These are phyloP conservation scores for Paraleonurus japonicus DNA, from an alignment of 257 asterid genomes.

Conservation along the genomic window DNA sequence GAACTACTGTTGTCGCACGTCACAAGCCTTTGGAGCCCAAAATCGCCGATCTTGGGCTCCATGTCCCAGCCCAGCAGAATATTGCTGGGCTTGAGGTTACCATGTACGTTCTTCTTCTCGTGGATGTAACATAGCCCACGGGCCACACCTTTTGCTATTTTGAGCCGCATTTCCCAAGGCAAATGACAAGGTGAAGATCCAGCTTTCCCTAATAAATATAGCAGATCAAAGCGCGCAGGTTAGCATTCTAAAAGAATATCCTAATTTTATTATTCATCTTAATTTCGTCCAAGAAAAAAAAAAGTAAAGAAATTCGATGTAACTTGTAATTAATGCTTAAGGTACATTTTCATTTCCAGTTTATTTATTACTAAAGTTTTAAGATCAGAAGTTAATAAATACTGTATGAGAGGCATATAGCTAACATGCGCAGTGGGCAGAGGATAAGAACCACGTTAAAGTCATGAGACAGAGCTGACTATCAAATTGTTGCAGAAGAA, in stretches of 20 bases:
- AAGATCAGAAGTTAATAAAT: background rate
- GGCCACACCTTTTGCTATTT: slow-evolving; percentile 89
- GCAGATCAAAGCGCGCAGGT: slow-evolving; percentile 16
- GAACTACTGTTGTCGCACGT: slow-evolving; percentile 63
- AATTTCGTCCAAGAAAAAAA: background rate
- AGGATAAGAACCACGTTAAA: slow-evolving; percentile 16
- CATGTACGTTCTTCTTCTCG: slow-evolving; percentile 88
- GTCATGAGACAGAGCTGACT: slow-evolving; percentile 46
- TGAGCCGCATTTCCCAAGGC: slow-evolving; percentile 84
- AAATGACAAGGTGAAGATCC: slow-evolving; percentile 82
- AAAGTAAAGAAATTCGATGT: background rate
- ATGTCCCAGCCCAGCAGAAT: slow-evolving; percentile 63
- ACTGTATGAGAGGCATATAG: background rate
- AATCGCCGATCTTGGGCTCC: slow-evolving; percentile 96
- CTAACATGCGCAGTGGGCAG: slow-evolving; percentile 34
- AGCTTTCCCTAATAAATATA: slow-evolving; percentile 55
- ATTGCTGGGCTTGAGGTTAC: slow-evolving; percentile 85
- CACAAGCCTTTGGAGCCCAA: slow-evolving; percentile 85
- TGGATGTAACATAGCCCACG: slow-evolving; percentile 82
- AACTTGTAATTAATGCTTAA: background rate
- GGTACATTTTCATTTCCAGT: background rate
- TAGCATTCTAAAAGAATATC: slow-evolving; percentile 30
- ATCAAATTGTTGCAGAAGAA: slow-evolving; percentile 6
- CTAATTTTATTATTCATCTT: background rate
- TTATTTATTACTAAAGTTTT: slow-evolving; percentile 5